Conservation (phyloP, 139 green algal genomes). For the Ettlia oleoabundans region DNA sequence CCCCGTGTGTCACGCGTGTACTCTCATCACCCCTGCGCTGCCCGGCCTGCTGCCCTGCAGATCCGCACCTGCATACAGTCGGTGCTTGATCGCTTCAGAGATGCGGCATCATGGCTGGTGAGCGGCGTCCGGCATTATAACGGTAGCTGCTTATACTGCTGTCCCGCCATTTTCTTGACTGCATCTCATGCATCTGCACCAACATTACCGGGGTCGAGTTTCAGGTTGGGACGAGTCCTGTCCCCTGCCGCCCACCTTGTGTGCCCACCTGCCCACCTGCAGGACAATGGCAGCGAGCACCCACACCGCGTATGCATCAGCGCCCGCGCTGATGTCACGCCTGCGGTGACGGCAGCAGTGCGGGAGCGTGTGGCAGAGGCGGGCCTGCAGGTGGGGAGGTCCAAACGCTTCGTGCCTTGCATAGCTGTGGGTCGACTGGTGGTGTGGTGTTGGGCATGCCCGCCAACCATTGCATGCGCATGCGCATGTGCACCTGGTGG, state of each 20-base stretch:
- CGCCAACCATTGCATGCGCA: too few species aligned
- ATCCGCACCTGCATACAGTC: constrained; percentile 31
- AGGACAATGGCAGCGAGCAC: constrained; percentile 88
- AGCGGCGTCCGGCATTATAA: not conserved
- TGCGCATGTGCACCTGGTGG: too few species aligned
- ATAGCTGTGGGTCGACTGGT: too few species aligned
- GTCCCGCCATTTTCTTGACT: not conserved
- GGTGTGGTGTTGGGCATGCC: too few species aligned
- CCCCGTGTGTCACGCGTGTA: too few species aligned
- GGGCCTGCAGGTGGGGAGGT: constrained; percentile 28
- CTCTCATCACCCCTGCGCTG: too few species aligned
- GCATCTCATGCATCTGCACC: not conserved
- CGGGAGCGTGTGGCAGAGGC: not conserved
- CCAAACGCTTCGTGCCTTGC: too few species aligned
- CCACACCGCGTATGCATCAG: constrained; percentile 74
- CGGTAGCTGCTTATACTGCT: not conserved
- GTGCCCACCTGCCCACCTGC: constrained; percentile 41
- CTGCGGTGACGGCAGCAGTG: not conserved
- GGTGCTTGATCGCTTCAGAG: constrained; percentile 46
- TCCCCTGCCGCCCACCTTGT: not conserved
- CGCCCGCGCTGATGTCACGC: not conserved
- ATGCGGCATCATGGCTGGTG: constrained; percentile 34
- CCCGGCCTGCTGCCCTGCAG: too few species aligned
- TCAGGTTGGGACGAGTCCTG: not conserved
- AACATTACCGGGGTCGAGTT: not conserved